Conservation (phyloP, 768 basidiomycete species). For the Tubosaeta brunneosetosa region DNA sequence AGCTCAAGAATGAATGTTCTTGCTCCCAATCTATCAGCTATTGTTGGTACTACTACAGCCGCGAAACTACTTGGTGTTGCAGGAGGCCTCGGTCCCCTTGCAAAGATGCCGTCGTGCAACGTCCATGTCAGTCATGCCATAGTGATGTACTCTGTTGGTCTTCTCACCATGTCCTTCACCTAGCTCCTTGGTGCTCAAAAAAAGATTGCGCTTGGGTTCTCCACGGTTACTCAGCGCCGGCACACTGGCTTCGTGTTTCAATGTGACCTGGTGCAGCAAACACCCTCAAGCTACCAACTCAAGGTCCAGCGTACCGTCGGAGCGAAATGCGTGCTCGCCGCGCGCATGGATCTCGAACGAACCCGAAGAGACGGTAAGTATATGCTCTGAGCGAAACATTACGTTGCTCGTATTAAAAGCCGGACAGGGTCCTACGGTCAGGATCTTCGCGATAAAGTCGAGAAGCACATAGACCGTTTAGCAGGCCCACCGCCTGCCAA, state of each 20-base stretch:
- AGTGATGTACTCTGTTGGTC: neutral
- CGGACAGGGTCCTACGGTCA: slow-evolving; percentile 71
- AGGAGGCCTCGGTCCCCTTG: slow-evolving; percentile 84
- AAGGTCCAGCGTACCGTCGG: slow-evolving; percentile 92
- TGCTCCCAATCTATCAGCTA: slow-evolving; percentile 96
- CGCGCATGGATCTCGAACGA: slow-evolving; percentile 91
- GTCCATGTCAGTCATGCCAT: slow-evolving; percentile 64
- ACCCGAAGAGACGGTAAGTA: slow-evolving; percentile 69
- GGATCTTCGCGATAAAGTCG: slow-evolving; percentile 79
- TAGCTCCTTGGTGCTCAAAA: slow-evolving; percentile 92
- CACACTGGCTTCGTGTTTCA: slow-evolving; percentile 98
- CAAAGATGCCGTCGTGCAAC: slow-evolving; percentile 94
- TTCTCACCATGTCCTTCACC: neutral
- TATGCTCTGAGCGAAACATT: neutral
- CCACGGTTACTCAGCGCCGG: slow-evolving; percentile 76
- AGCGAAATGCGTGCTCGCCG: slow-evolving; percentile 86
- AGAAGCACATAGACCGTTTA: slow-evolving; percentile 86
- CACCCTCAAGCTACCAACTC: slow-evolving; percentile 84
- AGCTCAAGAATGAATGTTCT: slow-evolving; percentile 98
- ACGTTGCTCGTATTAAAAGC: neutral
- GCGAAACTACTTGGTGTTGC: slow-evolving; percentile 97
- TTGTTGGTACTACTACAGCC: slow-evolving; percentile 97
- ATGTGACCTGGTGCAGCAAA: slow-evolving; percentile 78
- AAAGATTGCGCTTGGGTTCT: slow-evolving; percentile 91
- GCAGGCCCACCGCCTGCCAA: slow-evolving; percentile 94